phyloP scores from a whole-genome alignment of 2,329 filamentous ascomycete genomes.

The Penicillium palitans region DNA sequence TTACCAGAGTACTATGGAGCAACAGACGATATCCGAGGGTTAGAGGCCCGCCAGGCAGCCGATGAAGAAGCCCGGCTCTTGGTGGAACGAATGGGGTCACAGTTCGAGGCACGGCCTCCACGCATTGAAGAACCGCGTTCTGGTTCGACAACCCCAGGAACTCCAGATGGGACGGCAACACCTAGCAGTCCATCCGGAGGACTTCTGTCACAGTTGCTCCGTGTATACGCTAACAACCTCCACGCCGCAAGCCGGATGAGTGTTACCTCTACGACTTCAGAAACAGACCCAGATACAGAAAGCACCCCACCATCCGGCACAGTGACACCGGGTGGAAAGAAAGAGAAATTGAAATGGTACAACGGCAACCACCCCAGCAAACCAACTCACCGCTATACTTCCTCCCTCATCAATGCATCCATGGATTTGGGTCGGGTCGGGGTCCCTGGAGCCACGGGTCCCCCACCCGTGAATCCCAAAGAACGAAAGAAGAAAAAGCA shows the following conservation, averaged over 20 bases:
- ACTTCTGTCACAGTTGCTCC: conserved; percentile 68
- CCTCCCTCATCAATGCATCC: conserved; percentile 30
- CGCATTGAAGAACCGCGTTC: conserved; percentile 16
- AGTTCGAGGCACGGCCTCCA: neutral
- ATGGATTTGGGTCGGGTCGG: conserved; percentile 29
- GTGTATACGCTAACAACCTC: conserved; percentile 60
- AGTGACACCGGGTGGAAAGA: conserved; percentile 21
- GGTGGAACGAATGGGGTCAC: conserved; percentile 21
- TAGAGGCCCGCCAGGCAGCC: conserved; percentile 18
- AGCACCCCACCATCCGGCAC: conserved; percentile 16
- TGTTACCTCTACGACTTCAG: conserved; percentile 17
- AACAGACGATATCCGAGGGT: conserved; percentile 25
- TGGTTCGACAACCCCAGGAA: conserved; percentile 19
- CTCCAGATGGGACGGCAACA: conserved; percentile 17
- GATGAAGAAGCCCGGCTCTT: conserved; percentile 24
- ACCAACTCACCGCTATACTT: conserved; percentile 24
- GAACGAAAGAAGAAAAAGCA: conserved; percentile 37
- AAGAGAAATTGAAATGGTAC: conserved; percentile 36
- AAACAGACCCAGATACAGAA: conserved; percentile 21
- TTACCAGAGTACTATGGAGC: conserved; percentile 26
- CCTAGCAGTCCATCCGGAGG: conserved; percentile 44
- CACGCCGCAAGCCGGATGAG: conserved; percentile 31
- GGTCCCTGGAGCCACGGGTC: conserved; percentile 24
- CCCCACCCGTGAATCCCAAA: conserved; percentile 20
- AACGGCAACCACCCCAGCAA: conserved; percentile 18